These are phyloP conservation scores for Acer saccharum DNA, from an alignment of 345 rosid genomes.

Conservation along the genomic window DNA sequence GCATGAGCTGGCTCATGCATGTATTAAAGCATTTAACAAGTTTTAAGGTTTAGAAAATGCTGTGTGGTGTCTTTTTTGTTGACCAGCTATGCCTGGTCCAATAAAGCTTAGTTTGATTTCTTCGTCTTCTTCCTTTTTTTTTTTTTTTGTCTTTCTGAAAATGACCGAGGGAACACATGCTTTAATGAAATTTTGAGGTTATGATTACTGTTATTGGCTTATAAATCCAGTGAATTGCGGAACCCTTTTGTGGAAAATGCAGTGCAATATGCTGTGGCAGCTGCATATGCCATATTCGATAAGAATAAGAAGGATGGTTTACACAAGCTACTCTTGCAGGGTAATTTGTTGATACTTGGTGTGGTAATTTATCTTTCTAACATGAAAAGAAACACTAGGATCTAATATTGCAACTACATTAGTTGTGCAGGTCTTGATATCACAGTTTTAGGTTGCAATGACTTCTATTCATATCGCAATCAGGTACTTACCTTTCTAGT, in stretches of 20 bases:
- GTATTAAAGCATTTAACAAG: neutral
- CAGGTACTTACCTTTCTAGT: slow-evolving; percentile 45
- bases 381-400: slow-evolving; percentile 1
- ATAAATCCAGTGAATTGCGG: slow-evolving; percentile 61
- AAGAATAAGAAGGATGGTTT: slow-evolving; percentile 54
- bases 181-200: slow-evolving; percentile 15
- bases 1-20: too few relatives aligned
- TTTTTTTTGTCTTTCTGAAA: neutral
- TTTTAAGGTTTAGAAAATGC: slow-evolving; percentile 3
- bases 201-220: slow-evolving; percentile 1
- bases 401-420: slow-evolving; percentile 31
- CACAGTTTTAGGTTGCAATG: slow-evolving; percentile 87
- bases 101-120: too few relatives aligned
- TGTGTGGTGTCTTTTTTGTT: neutral
- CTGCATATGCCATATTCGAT: slow-evolving; percentile 63
- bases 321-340: slow-evolving; percentile 77
- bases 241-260: slow-evolving; percentile 93
- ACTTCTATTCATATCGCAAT: slow-evolving; percentile 92
- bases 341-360: slow-evolving; percentile 35
- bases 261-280: slow-evolving; percentile 76
- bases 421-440: slow-evolving; percentile 80
- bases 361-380: neutral
- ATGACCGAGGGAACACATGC: neutral
- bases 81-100: too few relatives aligned
- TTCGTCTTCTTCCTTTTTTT: too few relatives aligned